Conservation (phyloP, 495 filamentous ascomycete genomes). For the Friedmanniomyces simplex region DNA sequence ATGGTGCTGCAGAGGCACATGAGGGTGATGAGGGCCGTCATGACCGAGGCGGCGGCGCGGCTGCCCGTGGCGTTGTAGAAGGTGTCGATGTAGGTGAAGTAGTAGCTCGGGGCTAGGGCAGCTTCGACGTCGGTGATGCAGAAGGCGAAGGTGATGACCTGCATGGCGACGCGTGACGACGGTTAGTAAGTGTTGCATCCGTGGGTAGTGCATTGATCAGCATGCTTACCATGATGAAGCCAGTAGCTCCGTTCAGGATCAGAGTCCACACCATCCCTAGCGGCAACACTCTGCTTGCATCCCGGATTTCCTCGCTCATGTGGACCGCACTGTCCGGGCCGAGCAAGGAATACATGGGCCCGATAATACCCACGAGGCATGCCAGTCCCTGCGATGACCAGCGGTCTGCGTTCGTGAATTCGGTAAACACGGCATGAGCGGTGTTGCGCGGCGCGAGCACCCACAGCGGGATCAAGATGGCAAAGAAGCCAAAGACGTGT, state of each 20-base stretch:
- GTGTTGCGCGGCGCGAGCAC: slow-evolving; percentile 35
- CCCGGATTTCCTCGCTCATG: slow-evolving; percentile 26
- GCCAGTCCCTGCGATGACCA: slow-evolving; percentile 10
- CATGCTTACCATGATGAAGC: slow-evolving; percentile 18
- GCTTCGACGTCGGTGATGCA: slow-evolving; percentile 19
- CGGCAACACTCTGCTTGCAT: slow-evolving; percentile 21
- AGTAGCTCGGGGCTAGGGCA: slow-evolving; percentile 19
- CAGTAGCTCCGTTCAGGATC: slow-evolving; percentile 18
- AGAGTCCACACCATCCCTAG: slow-evolving; percentile 20
- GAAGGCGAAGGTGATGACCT: slow-evolving; percentile 21
- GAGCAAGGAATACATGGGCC: slow-evolving; percentile 16
- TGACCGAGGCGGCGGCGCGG: slow-evolving; percentile 38
- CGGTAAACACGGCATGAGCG: slow-evolving; percentile 19
- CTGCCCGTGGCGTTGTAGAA: slow-evolving; percentile 21
- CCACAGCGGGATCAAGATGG: slow-evolving; percentile 35
- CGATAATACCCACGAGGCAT: slow-evolving; percentile 27
- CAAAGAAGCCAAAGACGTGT: slow-evolving; percentile 34
- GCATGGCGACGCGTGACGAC: too few species aligned
- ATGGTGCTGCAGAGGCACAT: background rate
- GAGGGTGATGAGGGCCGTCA: slow-evolving; percentile 13
- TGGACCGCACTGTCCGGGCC: slow-evolving; percentile 29
- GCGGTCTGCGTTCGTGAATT: slow-evolving; percentile 3
- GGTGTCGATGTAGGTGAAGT: slow-evolving; percentile 25
- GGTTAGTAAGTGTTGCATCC: too few species aligned
- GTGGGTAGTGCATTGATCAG: too few species aligned